Conservation (phyloP, 352 stramenopile genomes). For the Globisporangium iwayamae region DNA sequence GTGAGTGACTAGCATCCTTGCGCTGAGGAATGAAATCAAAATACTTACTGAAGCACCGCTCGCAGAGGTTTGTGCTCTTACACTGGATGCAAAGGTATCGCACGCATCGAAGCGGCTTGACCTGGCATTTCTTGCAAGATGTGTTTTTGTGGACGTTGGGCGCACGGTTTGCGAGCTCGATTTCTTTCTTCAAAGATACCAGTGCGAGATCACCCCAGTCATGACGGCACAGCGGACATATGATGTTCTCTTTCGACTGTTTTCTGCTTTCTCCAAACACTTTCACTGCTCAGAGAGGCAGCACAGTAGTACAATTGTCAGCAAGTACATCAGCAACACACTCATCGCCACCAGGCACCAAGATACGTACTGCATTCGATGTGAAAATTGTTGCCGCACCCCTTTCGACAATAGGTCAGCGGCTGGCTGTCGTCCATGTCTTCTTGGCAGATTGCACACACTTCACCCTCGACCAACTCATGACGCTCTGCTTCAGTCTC, state of each 20-base stretch:
- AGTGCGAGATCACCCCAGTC: slow-evolving; percentile 74
- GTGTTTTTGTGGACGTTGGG: slow-evolving; percentile 72
- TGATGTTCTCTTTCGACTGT: slow-evolving; percentile 83
- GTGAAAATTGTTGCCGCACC: slow-evolving; percentile 77
- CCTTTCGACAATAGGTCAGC: slow-evolving; percentile 74
- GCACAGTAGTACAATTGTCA: background rate
- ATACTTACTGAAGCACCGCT: slow-evolving; percentile 67
- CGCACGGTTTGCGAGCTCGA: slow-evolving; percentile 64
- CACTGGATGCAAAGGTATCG: slow-evolving; percentile 79
- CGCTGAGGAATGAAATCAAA: background rate
- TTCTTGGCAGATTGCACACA: slow-evolving; percentile 84
- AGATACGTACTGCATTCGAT: slow-evolving; percentile 54
- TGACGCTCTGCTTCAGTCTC: slow-evolving; percentile 39
- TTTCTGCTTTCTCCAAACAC: slow-evolving; percentile 77
- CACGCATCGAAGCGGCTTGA: slow-evolving; percentile 72
- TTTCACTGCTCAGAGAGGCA: slow-evolving; percentile 45
- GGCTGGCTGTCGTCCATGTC: slow-evolving; percentile 62
- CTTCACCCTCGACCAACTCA: slow-evolving; percentile 65
- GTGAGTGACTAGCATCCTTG: background rate
- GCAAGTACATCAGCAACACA: background rate
- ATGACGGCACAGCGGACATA: slow-evolving; percentile 78
- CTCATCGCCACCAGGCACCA: background rate
- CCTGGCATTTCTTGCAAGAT: slow-evolving; percentile 68
- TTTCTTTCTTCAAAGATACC: slow-evolving; percentile 62
- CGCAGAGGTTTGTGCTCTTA: slow-evolving; percentile 72